These are phyloP conservation scores for Ophiostoma angusticollis DNA, from an alignment of 2,329 filamentous ascomycete genomes.

Conservation along the genomic window DNA sequence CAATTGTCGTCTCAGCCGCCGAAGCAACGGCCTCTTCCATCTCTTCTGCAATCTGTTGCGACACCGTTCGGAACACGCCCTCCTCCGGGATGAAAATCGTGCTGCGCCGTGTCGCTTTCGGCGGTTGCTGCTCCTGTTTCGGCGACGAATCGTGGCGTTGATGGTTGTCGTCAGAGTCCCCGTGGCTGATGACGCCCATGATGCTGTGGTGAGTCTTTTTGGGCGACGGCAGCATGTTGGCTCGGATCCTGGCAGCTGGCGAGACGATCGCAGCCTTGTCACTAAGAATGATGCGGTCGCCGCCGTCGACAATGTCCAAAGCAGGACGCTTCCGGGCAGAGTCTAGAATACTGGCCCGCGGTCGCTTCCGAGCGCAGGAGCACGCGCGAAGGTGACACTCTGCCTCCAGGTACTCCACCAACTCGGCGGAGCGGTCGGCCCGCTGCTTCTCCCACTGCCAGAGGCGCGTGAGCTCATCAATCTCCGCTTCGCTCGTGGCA, in stretches of 20 bases:
- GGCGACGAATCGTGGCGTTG: not conserved
- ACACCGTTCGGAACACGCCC: slow-evolving; percentile 49
- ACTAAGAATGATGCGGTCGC: slow-evolving; percentile 31
- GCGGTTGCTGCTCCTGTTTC: not conserved
- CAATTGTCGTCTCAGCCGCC: slow-evolving; percentile 17
- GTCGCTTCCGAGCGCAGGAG: slow-evolving; percentile 37
- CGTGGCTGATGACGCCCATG: slow-evolving; percentile 11
- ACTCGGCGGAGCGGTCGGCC: slow-evolving; percentile 56
- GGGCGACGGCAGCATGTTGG: slow-evolving; percentile 20
- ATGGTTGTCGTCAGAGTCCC: not conserved
- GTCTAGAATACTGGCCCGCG: slow-evolving; percentile 19
- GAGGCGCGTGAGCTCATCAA: slow-evolving; percentile 40
- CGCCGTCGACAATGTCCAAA: slow-evolving; percentile 27
- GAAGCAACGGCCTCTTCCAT: slow-evolving; percentile 21
- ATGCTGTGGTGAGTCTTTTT: slow-evolving; percentile 24
- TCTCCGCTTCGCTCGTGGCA: slow-evolving; percentile 41
- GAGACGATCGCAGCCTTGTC: slow-evolving; percentile 17
- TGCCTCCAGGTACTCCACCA: slow-evolving; percentile 62
- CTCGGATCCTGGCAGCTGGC: slow-evolving; percentile 14
- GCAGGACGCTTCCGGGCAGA: slow-evolving; percentile 24
- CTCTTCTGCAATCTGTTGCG: slow-evolving; percentile 37
- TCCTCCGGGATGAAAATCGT: slow-evolving; percentile 48
- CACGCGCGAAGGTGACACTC: slow-evolving; percentile 61
- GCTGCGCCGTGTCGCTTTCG: slow-evolving; percentile 20
- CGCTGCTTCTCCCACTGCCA: slow-evolving; percentile 47